These are phyloP conservation scores for Avena atlantica DNA, from an alignment of 176 grass and related monocot genomes.

Conservation along the genomic window DNA sequence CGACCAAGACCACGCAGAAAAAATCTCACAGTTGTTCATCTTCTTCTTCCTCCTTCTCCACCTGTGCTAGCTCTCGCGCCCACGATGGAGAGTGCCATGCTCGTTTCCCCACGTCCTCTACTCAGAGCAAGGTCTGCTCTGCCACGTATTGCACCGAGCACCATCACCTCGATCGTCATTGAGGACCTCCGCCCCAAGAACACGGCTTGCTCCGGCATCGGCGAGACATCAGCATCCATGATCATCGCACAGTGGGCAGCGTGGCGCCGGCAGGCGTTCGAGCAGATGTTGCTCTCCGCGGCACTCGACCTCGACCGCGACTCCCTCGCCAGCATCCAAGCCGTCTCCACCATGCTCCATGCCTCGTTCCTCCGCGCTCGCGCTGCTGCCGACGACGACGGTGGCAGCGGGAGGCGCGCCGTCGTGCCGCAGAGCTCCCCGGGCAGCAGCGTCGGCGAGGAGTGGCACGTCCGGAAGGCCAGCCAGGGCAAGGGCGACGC, in stretches of 20 bases:
- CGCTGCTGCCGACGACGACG: background rate
- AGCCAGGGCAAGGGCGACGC: constrained; percentile 11
- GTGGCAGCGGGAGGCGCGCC: constrained; percentile 44
- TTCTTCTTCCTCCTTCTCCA: too few species aligned
- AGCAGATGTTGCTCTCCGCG: constrained; percentile 64
- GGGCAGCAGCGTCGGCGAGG: background rate
- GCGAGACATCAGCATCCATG: constrained; percentile 36
- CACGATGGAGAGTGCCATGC: constrained; percentile 6
- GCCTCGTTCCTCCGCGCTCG: constrained; percentile 55
- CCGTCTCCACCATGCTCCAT: constrained; percentile 91
- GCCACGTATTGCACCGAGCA: background rate
- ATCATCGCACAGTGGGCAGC: constrained; percentile 70
- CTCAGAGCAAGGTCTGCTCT: background rate
- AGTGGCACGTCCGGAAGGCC: constrained; percentile 59
- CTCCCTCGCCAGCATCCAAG: constrained; percentile 75
- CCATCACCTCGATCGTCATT: background rate
- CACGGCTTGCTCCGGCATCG: background rate
- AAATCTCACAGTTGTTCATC: too few species aligned
- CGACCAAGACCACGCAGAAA: too few species aligned
- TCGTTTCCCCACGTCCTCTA: background rate
- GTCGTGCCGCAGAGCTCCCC: constrained; percentile 47
- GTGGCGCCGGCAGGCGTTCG: constrained; percentile 66
- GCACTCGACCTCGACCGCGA: constrained; percentile 57
- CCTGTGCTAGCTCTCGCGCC: background rate
- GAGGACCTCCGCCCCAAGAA: constrained; percentile 46